Conservation (phyloP, 208 protist species). For the Leishmania major region DNA sequence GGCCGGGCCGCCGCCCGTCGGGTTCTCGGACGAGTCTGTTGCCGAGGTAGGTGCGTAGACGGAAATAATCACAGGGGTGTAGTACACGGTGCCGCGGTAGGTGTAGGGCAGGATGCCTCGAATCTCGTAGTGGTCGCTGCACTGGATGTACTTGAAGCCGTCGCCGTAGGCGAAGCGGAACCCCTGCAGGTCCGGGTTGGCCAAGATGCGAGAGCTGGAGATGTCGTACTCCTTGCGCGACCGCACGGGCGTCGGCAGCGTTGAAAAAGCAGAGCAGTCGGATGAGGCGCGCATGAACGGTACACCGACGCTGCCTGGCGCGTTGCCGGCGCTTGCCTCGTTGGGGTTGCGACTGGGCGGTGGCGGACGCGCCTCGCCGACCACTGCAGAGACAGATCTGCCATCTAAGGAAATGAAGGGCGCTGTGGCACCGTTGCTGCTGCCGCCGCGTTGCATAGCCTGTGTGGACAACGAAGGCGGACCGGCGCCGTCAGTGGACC, state of each 20-base stretch:
- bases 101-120: constrained; percentile 71
- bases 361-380: background rate
- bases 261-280: background rate
- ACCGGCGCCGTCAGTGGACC: background rate
- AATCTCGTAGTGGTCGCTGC: constrained; percentile 51
- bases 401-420: background rate
- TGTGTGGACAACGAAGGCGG: background rate
- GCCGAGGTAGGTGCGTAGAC: constrained; percentile 29
- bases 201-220: constrained; percentile 15
- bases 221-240: constrained; percentile 43
- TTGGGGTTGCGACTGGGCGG: background rate
- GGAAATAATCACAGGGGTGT: constrained; percentile 74
- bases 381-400: background rate
- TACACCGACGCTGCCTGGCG: background rate
- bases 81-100: constrained; percentile 64
- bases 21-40: background rate
- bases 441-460: background rate
- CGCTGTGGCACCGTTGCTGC: background rate
- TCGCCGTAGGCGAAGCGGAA: constrained; percentile 63
- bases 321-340: background rate
- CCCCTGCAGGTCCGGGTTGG: constrained; percentile 46
- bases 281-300: no score
- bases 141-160: constrained; percentile 63
- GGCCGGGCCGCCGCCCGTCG: background rate
- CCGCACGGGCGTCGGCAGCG: constrained; percentile 14